A percentile compares a stretch with the other conserved stretches of the same genome.
Conservation (phyloP, 2,329 filamentous ascomycete species). For the Paramyrothecium sp. region DNA sequence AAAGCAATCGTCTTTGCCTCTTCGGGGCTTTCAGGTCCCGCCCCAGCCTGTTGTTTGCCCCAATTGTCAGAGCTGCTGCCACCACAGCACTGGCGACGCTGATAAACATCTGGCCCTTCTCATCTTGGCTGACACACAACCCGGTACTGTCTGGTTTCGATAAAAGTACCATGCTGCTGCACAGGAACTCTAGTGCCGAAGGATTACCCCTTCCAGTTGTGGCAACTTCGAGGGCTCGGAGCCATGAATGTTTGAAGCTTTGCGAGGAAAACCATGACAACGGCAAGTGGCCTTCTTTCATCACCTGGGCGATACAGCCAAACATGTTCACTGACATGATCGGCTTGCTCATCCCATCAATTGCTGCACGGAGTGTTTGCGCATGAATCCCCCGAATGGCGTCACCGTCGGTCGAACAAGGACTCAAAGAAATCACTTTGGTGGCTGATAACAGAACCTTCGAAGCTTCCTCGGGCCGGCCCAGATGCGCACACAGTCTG, state of each 20-base stretch:
- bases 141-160: constrained; percentile 8
- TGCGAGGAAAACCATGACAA: constrained; percentile 20
- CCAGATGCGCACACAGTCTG: constrained; percentile 23
- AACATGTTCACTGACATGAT: constrained; percentile 12
- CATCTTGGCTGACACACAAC: constrained; percentile 1
- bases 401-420: not conserved
- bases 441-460: constrained; percentile 17
- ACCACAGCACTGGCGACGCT: constrained; percentile 26
- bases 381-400: not conserved
- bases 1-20: not conserved
- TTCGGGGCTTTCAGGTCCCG: not conserved
- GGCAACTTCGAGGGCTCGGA: constrained; percentile 19
- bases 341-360: constrained; percentile 10
- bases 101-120: constrained; percentile 23
- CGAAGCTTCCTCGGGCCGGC: constrained; percentile 24
- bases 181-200: constrained; percentile 19
- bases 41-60: constrained; percentile 7
- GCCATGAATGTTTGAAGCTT: constrained; percentile 22
- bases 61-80: constrained; percentile 20
- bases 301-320: constrained; percentile 18
- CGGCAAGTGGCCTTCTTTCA: constrained; percentile 16
- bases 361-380: constrained; percentile 17
- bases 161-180: constrained; percentile 19
- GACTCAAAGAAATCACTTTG: constrained; percentile 12
- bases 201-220: constrained; percentile 15